phyloP scores from a whole-genome alignment of 495 filamentous ascomycete species.

The Aspergillus nanangensis region DNA sequence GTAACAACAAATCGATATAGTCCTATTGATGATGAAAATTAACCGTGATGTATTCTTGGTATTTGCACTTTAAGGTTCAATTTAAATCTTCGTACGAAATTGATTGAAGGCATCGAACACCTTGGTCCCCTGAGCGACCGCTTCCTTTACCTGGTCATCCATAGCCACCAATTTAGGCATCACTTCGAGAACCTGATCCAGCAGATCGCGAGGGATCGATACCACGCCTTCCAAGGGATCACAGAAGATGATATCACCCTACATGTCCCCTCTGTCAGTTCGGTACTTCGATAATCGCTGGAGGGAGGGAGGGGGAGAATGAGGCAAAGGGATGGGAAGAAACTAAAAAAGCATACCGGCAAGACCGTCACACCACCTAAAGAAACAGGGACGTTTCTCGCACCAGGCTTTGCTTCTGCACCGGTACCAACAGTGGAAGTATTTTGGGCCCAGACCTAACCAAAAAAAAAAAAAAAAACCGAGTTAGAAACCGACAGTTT shows the following conservation, averaged over 20 bases:
- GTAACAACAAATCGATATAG: not conserved
- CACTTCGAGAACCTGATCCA: constrained; percentile 46
- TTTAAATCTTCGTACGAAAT: constrained; percentile 22
- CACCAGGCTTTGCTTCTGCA: constrained; percentile 54
- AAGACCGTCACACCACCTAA: constrained; percentile 46
- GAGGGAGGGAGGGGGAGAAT: too few species aligned
- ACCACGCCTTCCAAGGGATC: constrained; percentile 60
- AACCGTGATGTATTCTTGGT: too few species aligned
- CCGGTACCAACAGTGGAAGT: constrained; percentile 57
- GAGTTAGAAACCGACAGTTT: too few species aligned
- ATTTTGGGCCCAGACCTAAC: constrained; percentile 52
- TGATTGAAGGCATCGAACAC: constrained; percentile 56
- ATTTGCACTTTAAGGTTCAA: too few species aligned
- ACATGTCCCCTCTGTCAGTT: not conserved
- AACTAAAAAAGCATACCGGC: constrained; percentile 29
- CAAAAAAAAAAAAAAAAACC: not conserved
- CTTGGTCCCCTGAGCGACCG: constrained; percentile 51
- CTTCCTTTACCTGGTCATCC: constrained; percentile 57
- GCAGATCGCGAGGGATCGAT: constrained; percentile 49
- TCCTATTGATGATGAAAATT: too few species aligned
- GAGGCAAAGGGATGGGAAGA: too few species aligned
- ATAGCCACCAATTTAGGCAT: constrained; percentile 53
- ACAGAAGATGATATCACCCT: constrained; percentile 61
- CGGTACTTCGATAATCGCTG: not conserved
- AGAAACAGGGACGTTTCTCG: constrained; percentile 46